A percentile compares a stretch with the other conserved stretches of the same genome.
Conservation (phyloP, 768 basidiomycete species). For the Amanita exitialis region DNA sequence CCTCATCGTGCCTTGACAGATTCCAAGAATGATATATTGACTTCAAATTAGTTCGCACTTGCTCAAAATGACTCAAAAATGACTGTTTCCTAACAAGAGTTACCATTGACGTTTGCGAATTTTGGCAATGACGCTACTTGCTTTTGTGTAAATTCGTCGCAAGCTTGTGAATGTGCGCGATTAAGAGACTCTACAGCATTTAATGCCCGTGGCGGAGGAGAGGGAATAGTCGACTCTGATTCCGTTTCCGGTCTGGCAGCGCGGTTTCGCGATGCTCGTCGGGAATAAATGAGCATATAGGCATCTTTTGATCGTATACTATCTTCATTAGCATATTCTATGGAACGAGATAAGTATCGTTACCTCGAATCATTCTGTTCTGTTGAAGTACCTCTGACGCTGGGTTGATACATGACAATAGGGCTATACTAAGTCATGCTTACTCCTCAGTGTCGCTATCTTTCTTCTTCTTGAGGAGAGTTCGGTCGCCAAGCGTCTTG, state of each 20-base stretch:
- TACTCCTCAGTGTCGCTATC: constrained; percentile 3
- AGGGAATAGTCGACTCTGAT: constrained; percentile 14
- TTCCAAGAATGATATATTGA: constrained; percentile 59
- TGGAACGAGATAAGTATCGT: neutral
- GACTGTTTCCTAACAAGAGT: constrained; percentile 29
- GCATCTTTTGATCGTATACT: constrained; percentile 73
- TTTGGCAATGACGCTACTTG: constrained; percentile 16
- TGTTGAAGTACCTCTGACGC: neutral
- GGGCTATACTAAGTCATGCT: neutral
- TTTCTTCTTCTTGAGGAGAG: constrained; percentile 4
- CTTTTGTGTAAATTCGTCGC: constrained; percentile 38
- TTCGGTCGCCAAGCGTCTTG: constrained; percentile 39
- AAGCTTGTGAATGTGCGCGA: constrained; percentile 39
- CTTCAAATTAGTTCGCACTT: constrained; percentile 41
- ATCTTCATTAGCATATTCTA: constrained; percentile 12
- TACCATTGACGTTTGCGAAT: neutral
- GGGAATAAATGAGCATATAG: constrained; percentile 90
- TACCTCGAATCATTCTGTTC: constrained; percentile 5
- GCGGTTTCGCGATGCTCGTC: constrained; percentile 17
- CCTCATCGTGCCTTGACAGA: constrained; percentile 35
- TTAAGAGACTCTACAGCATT: constrained; percentile 48
- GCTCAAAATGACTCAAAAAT: constrained; percentile 33
- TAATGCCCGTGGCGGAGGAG: constrained; percentile 46
- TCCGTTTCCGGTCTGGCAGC: neutral
- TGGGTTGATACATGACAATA: neutral